Evolutionary conservation across 345 rosid species (phyloP).

Genomic region (Bretschneidera sinensis): DNA sequence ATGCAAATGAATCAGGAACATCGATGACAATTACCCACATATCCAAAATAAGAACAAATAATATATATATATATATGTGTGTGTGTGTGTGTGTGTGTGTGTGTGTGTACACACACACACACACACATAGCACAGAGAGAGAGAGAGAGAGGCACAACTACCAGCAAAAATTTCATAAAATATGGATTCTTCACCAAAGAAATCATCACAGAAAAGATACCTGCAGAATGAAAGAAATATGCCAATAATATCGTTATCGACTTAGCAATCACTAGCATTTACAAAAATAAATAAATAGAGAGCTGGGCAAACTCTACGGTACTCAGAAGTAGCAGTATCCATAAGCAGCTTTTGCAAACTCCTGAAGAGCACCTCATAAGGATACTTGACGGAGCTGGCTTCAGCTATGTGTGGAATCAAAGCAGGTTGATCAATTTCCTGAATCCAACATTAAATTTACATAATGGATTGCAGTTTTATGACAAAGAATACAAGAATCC

Average conservation of each 20-base stretch:
- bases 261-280: neutral
- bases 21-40: neutral
- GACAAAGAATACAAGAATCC: neutral
- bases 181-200: slow-evolving; percentile 91
- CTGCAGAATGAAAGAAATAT: slow-evolving; percentile 37
- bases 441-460: slow-evolving; percentile 17
- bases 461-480: neutral
- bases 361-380: slow-evolving; percentile 95
- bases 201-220: slow-evolving; percentile 92
- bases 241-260: neutral
- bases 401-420: slow-evolving; percentile 98
- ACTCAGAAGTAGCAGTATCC: slow-evolving; percentile 99
- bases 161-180: slow-evolving; percentile 89
- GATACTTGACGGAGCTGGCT: slow-evolving; percentile 91
- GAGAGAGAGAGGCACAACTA: slow-evolving; percentile 20
- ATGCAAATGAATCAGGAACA: neutral
- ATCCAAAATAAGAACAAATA: no score
- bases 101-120: no score
- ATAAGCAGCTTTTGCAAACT: slow-evolving; percentile 92
- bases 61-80: no score
- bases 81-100: no score
- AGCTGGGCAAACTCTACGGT: slow-evolving; percentile 27
- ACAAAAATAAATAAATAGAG: slow-evolving; percentile 7
- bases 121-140: slow-evolving; percentile 11
- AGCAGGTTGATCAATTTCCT: slow-evolving; percentile 99